Conservation (phyloP, 495 filamentous ascomycete species). For the Penicillium ochrochloron region DNA sequence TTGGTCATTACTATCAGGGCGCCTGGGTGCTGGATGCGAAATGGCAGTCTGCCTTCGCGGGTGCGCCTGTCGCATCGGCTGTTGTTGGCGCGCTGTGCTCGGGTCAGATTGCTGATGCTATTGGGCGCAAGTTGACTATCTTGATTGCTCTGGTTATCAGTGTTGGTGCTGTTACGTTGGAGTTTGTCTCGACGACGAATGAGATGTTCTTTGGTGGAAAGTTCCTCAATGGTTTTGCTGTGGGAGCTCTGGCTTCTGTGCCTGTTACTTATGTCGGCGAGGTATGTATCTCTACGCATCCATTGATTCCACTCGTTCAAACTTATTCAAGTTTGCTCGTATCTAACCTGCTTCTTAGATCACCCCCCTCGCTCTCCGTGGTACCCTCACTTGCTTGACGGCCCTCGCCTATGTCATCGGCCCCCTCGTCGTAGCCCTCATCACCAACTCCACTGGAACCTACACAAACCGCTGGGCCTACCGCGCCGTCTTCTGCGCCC, state of each 20-base stretch:
- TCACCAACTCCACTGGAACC: constrained; percentile 29
- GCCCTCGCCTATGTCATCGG: constrained; percentile 36
- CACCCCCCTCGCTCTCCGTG: constrained; percentile 34
- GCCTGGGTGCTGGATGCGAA: constrained; percentile 32
- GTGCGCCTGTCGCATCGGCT: constrained; percentile 25
- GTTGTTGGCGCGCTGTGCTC: constrained; percentile 25
- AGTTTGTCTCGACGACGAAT: constrained; percentile 34
- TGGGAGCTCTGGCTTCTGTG: constrained; percentile 30
- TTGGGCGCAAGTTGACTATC: constrained; percentile 22
- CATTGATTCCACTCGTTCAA: too few relatives aligned
- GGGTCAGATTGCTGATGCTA: constrained; percentile 25
- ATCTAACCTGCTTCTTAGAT: constrained; percentile 13
- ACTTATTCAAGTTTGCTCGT: neutral
- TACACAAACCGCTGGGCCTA: constrained; percentile 39
- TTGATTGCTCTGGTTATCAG: constrained; percentile 27
- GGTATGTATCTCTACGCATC: constrained; percentile 7
- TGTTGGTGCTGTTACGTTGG: constrained; percentile 31
- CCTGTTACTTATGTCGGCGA: constrained; percentile 38
- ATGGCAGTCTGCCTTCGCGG: constrained; percentile 39
- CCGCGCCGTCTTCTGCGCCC: constrained; percentile 34
- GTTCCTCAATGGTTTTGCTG: constrained; percentile 37
- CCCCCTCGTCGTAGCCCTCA: constrained; percentile 34
- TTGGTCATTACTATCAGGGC: constrained; percentile 31
- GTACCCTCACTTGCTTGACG: constrained; percentile 29
- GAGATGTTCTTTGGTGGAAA: constrained; percentile 40